phyloP scores from a whole-genome alignment of 2,329 filamentous ascomycete genomes.

The Aspergillus aculeatinus region DNA sequence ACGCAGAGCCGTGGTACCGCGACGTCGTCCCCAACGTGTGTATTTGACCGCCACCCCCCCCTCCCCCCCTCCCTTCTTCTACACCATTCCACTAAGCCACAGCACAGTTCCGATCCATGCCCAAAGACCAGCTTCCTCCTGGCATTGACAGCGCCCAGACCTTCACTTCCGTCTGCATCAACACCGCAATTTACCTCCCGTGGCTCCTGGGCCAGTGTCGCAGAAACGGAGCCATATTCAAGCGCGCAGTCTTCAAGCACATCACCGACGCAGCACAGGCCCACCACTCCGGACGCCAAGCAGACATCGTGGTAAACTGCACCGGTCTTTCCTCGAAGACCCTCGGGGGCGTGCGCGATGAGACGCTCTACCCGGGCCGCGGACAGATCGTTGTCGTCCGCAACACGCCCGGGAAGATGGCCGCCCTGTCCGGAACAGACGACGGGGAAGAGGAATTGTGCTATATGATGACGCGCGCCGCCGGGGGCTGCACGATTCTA shows the following conservation, averaged over 20 bases:
- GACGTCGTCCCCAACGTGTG: constrained; percentile 64
- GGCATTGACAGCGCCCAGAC: constrained; percentile 69
- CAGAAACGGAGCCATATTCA: constrained; percentile 65
- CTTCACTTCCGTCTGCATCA: constrained; percentile 85
- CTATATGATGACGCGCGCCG: constrained; percentile 79
- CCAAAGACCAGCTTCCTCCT: constrained; percentile 54
- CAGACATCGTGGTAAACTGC: constrained; percentile 75
- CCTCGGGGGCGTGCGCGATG: constrained; percentile 78
- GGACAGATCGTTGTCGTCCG: constrained; percentile 81
- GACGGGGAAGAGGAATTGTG: constrained; percentile 68
- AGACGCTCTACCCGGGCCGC: constrained; percentile 67
- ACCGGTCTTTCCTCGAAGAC: constrained; percentile 68
- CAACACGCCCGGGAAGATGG: constrained; percentile 70
- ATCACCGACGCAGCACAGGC: constrained; percentile 63
- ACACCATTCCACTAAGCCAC: background rate
- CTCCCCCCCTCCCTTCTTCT: constrained; percentile 14
- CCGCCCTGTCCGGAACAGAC: constrained; percentile 66
- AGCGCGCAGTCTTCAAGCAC: constrained; percentile 62
- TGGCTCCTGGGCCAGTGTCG: constrained; percentile 78
- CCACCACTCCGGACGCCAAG: constrained; percentile 55
- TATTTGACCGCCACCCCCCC: background rate
- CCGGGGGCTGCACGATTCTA: constrained; percentile 72
- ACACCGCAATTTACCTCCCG: constrained; percentile 78
- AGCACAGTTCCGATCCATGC: constrained; percentile 58
- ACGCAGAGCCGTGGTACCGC: constrained; percentile 68